These are phyloP conservation scores for Phytophthora pluvialis DNA, from an alignment of 352 stramenopile genomes.

Conservation along the genomic window DNA sequence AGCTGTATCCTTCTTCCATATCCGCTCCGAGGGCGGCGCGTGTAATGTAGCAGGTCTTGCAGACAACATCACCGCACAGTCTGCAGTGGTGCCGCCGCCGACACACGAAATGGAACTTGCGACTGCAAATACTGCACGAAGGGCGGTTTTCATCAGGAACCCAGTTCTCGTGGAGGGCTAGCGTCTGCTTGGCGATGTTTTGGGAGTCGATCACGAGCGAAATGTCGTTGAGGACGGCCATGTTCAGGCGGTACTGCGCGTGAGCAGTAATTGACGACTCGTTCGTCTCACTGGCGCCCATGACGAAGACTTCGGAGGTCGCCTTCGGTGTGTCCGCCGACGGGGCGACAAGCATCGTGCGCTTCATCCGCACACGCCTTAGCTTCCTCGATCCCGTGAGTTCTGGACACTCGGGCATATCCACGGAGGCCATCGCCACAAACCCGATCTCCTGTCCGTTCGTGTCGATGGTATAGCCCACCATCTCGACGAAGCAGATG, in stretches of 20 bases:
- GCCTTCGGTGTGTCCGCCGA: constrained; percentile 30
- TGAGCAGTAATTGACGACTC: constrained; percentile 45
- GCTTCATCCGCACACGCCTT: constrained; percentile 49
- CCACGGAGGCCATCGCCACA: constrained; percentile 45
- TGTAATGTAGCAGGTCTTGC: constrained; percentile 56
- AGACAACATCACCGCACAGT: constrained; percentile 60
- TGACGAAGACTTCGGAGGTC: constrained; percentile 57
- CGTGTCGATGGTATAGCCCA: constrained; percentile 49
- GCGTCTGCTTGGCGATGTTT: constrained; percentile 51
- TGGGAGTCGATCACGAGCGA: constrained; percentile 62
- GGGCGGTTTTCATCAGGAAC: constrained; percentile 41
- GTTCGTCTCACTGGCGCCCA: constrained; percentile 42
- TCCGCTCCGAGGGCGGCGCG: constrained; percentile 36
- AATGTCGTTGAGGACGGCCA: constrained; percentile 58
- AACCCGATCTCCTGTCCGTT: constrained; percentile 51
- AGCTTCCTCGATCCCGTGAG: constrained; percentile 37
- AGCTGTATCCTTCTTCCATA: constrained; percentile 14
- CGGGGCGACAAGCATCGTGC: constrained; percentile 51
- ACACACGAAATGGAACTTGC: constrained; percentile 39
- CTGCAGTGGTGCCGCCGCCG: constrained; percentile 57
- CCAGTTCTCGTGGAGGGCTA: constrained; percentile 42
- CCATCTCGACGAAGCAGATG: constrained; percentile 57
- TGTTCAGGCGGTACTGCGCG: constrained; percentile 50
- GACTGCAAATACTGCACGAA: constrained; percentile 41
- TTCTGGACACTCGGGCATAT: constrained; percentile 53